A percentile compares a stretch with the other conserved stretches of the same genome.
These are phyloP conservation scores for Xylaria sp. DNA, from an alignment of 2,329 filamentous ascomycete species.

Conservation along the genomic window DNA sequence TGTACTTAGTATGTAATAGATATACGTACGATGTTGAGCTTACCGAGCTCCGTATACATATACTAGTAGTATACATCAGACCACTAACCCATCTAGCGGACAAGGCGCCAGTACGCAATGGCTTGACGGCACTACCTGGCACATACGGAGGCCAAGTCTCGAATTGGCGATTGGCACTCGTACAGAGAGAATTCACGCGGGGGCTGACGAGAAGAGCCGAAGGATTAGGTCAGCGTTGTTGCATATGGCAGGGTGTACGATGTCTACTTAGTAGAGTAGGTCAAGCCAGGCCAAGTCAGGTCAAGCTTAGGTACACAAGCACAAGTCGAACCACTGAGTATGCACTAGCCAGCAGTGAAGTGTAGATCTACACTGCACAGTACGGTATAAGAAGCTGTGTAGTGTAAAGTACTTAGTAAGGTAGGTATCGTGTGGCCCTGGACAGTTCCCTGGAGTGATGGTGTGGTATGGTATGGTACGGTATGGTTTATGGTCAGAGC, in stretches of 20 bases:
- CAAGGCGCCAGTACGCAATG: constrained; percentile 13
- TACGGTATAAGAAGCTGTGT: background rate
- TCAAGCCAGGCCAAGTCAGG: no score
- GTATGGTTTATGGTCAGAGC: background rate
- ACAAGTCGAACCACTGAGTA: background rate
- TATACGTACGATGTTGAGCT: background rate
- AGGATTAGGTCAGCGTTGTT: constrained; percentile 34
- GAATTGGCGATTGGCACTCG: constrained; percentile 27
- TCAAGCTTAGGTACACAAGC: background rate
- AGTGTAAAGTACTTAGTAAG: background rate
- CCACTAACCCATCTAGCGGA: constrained; percentile 18
- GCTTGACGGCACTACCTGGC: background rate
- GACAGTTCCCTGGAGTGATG: no score
- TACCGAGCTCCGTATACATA: constrained; percentile 17
- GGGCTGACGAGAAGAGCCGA: constrained; percentile 24
- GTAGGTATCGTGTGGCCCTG: background rate
- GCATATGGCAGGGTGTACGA: background rate
- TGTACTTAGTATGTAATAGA: background rate
- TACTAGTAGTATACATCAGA: constrained; percentile 14
- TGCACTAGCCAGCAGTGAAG: background rate
- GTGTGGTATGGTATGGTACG: background rate
- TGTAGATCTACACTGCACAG: background rate
- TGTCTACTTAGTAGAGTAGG: background rate
- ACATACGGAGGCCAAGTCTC: constrained; percentile 12
- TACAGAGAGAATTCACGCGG: constrained; percentile 10